These are phyloP conservation scores for Cystofilobasidium ferigula DNA, from an alignment of 768 basidiomycete species.

Conservation along the genomic window DNA sequence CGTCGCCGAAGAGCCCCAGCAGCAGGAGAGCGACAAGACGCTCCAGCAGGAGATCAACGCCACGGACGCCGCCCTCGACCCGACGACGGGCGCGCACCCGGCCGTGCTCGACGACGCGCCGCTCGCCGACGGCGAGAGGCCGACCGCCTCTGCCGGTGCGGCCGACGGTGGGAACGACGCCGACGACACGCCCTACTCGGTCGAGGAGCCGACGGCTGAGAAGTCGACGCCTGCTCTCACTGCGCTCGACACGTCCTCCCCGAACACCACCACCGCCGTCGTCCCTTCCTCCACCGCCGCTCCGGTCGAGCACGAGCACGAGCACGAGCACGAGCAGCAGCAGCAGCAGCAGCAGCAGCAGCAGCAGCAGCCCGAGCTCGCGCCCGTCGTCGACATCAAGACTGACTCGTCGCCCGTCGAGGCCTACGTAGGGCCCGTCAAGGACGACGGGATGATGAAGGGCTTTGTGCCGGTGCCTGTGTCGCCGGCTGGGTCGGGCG, in stretches of 20 bases:
- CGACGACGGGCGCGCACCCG: conserved; percentile 1
- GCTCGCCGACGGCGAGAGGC: background rate
- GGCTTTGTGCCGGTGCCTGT: background rate
- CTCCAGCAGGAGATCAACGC: background rate
- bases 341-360: background rate
- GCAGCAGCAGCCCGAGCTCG: background rate
- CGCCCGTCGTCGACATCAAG: background rate
- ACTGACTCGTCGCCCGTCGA: background rate
- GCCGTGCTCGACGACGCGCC: background rate
- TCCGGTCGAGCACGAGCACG: background rate
- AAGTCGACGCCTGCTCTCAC: no score
- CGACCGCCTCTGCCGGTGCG: no score
- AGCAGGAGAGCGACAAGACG: background rate
- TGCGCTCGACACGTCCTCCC: no score
- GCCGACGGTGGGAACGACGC: no score
- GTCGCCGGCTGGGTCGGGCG: background rate
- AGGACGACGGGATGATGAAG: background rate
- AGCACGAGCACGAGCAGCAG: background rate
- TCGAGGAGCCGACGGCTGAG: no score
- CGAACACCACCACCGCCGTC: background rate
- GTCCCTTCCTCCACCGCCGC: background rate
- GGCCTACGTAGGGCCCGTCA: background rate
- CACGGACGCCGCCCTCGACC: background rate
- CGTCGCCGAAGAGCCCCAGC: no score
- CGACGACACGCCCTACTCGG: no score